A percentile compares a stretch with the other conserved stretches of the same genome.
phyloP scores from a whole-genome alignment of 2,329 filamentous ascomycete genomes.

The Penicillium thymicola region DNA sequence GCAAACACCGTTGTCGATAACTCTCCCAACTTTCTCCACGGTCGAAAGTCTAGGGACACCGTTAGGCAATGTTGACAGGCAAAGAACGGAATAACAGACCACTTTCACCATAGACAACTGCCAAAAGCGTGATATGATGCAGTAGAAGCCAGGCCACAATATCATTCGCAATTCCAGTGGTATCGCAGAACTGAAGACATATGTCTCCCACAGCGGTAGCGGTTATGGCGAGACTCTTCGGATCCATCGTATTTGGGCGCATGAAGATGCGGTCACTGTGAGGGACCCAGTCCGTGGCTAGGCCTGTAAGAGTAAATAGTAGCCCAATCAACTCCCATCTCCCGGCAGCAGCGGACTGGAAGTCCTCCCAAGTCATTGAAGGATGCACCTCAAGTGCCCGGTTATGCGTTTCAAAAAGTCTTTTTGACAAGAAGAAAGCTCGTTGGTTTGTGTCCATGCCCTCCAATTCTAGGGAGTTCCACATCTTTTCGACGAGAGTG shows the following conservation, averaged over 20 bases:
- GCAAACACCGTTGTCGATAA: constrained; percentile 44
- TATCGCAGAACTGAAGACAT: constrained; percentile 28
- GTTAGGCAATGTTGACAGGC: background rate
- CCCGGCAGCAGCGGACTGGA: constrained; percentile 11
- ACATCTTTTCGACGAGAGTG: constrained; percentile 16
- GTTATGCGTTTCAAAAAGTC: constrained; percentile 20
- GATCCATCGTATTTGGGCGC: background rate
- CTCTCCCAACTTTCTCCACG: constrained; percentile 47
- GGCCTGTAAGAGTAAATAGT: constrained; percentile 20
- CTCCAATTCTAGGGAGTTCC: constrained; percentile 7
- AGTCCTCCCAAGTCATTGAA: constrained; percentile 21
- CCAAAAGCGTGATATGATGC: constrained; percentile 21
- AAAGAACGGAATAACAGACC: constrained; percentile 8
- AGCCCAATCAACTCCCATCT: constrained; percentile 27
- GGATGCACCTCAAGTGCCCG: constrained; percentile 13
- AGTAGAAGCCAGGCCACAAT: constrained; percentile 29
- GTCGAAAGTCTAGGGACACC: constrained; percentile 36
- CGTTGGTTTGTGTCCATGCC: constrained; percentile 8
- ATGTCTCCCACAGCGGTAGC: constrained; percentile 28
- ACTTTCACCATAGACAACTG: constrained; percentile 24
- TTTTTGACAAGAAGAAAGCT: constrained; percentile 15
- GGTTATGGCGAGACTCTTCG: constrained; percentile 10
- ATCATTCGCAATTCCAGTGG: constrained; percentile 22
- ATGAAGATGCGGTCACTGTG: constrained; percentile 8
- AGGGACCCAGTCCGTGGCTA: constrained; percentile 9